Evolutionary conservation across 805 yeast genomes (phyloP).

Genomic region (Clavispora vitiphila): DNA sequence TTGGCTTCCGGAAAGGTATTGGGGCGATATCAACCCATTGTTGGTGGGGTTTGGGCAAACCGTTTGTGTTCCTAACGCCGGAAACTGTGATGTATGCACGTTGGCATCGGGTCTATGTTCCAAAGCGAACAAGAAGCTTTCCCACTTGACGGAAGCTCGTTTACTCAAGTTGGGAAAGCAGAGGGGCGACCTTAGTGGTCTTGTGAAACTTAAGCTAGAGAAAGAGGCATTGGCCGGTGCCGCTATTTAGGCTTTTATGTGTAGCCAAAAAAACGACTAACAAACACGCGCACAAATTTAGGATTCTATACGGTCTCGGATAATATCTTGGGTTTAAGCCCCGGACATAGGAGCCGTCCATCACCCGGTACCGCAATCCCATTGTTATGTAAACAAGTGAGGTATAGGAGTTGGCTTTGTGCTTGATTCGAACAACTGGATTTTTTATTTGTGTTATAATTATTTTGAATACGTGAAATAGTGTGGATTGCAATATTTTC

Average conservation of each 20-base stretch:
- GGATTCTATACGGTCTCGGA: background rate
- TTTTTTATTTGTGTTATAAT: background rate
- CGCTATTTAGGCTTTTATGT: background rate
- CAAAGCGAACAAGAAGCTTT: constrained; percentile 45
- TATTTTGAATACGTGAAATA: background rate
- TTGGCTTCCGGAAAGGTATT: constrained; percentile 69
- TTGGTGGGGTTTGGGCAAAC: constrained; percentile 94
- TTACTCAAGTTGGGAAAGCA: constrained; percentile 23
- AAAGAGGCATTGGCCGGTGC: background rate
- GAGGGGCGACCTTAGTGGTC: constrained; percentile 26
- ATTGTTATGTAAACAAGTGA: background rate
- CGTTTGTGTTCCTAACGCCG: constrained; percentile 67
- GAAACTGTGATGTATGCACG: constrained; percentile 67
- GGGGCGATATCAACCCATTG: constrained; percentile 83
- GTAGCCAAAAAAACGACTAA: background rate
- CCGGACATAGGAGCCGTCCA: background rate
- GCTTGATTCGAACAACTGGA: background rate
- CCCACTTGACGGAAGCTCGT: constrained; percentile 26
- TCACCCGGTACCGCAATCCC: background rate
- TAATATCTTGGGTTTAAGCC: background rate
- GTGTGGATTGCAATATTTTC: too few species aligned
- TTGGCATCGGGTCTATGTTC: constrained; percentile 55
- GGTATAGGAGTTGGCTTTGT: too few species aligned
- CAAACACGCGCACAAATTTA: background rate
- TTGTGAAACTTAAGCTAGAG: background rate